phyloP scores from a whole-genome alignment of 2,329 filamentous ascomycete species.

The Penicillium sclerotigenum region DNA sequence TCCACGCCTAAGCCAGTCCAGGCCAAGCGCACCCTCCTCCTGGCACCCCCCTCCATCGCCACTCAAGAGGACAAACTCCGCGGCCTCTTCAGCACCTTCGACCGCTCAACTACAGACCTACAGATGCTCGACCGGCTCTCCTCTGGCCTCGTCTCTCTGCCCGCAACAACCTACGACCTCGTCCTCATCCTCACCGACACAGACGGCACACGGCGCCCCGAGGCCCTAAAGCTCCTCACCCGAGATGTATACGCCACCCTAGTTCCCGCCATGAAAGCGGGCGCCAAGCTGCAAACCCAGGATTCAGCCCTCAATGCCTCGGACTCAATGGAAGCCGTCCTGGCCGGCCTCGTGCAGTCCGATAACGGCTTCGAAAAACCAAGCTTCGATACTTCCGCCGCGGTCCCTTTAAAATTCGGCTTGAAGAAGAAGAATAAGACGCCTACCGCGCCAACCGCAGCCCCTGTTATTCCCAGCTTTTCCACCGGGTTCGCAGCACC shows the following conservation, averaged over 20 bases:
- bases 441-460: slow-evolving; percentile 13
- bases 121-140: slow-evolving; percentile 97
- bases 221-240: slow-evolving; percentile 63
- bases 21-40: slow-evolving; percentile 65
- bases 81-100: slow-evolving; percentile 66
- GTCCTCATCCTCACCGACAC: slow-evolving; percentile 80
- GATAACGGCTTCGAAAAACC: slow-evolving; percentile 68
- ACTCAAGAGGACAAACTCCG: slow-evolving; percentile 76
- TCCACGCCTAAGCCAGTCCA: slow-evolving; percentile 29
- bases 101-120: slow-evolving; percentile 76
- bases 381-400: slow-evolving; percentile 55
- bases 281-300: slow-evolving; percentile 61
- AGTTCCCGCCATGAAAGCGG: slow-evolving; percentile 66
- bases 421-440: slow-evolving; percentile 57
- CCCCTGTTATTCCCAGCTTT: slow-evolving; percentile 28
- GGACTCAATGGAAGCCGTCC: slow-evolving; percentile 34
- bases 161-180: slow-evolving; percentile 73
- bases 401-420: slow-evolving; percentile 62
- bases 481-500: slow-evolving; percentile 39
- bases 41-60: slow-evolving; percentile 86
- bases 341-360: slow-evolving; percentile 24
- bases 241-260: slow-evolving; percentile 67
- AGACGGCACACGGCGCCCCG: slow-evolving; percentile 60
- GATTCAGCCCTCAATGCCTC: slow-evolving; percentile 54
- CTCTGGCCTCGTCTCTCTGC: slow-evolving; percentile 74